phyloP scores from a whole-genome alignment of 2,329 filamentous ascomycete genomes.

The Talaromyces sp. region DNA sequence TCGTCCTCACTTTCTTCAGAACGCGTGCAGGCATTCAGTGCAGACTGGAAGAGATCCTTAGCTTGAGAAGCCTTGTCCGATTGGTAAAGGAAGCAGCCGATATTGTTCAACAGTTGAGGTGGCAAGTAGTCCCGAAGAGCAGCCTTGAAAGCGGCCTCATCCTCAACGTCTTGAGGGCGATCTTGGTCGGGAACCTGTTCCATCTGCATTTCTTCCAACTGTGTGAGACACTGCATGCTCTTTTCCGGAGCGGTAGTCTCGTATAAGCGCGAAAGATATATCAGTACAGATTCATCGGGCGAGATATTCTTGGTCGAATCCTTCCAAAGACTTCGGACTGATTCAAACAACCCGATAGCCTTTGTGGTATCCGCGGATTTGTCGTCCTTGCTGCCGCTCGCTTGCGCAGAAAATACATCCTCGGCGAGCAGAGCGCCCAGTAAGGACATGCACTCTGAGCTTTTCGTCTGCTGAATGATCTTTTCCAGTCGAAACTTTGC shows the following conservation, averaged over 20 bases:
- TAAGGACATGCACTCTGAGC: slow-evolving; percentile 83
- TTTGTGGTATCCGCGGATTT: slow-evolving; percentile 81
- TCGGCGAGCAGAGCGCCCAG: slow-evolving; percentile 90
- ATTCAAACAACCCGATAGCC: slow-evolving; percentile 77
- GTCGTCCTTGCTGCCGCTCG: slow-evolving; percentile 78
- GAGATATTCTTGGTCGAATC: slow-evolving; percentile 79
- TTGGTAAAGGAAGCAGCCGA: slow-evolving; percentile 92
- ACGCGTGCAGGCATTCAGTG: slow-evolving; percentile 79
- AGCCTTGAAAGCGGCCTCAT: slow-evolving; percentile 53
- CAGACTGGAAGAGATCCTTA: slow-evolving; percentile 86
- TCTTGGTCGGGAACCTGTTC: slow-evolving; percentile 71
- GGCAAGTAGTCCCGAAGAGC: slow-evolving; percentile 73
- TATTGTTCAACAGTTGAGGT: slow-evolving; percentile 92
- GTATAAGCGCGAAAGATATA: slow-evolving; percentile 89
- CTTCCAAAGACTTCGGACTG: slow-evolving; percentile 83
- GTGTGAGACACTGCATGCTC: slow-evolving; percentile 83
- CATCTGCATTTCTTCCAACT: slow-evolving; percentile 86
- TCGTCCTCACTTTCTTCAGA: slow-evolving; percentile 45
- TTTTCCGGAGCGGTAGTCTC: slow-evolving; percentile 83
- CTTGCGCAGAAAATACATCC: slow-evolving; percentile 79
- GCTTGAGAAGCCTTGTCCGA: slow-evolving; percentile 75
- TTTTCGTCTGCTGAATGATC: slow-evolving; percentile 80
- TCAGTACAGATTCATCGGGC: slow-evolving; percentile 78
- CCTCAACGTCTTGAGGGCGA: slow-evolving; percentile 55
- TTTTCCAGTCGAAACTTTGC: slow-evolving; percentile 93